A percentile compares a stretch with the other conserved stretches of the same genome.
Conservation (phyloP, 768 basidiomycete genomes). For the Lactarius quietus region DNA sequence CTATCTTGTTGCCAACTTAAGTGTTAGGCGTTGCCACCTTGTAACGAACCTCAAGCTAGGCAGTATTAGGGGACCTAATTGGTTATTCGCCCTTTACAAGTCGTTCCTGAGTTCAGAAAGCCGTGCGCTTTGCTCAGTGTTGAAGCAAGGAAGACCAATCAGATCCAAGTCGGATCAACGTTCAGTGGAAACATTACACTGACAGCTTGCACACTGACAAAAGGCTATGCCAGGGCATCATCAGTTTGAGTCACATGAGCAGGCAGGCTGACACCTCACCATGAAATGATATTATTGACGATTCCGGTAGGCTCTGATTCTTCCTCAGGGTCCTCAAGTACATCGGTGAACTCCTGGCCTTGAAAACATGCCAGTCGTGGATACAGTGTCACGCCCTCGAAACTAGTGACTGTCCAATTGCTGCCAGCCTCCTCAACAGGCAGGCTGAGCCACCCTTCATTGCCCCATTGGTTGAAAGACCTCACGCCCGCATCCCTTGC, state of each 20-base stretch:
- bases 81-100: too few species aligned
- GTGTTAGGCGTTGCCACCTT: too few species aligned
- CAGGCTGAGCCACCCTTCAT: conserved; percentile 84
- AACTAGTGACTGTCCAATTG: conserved; percentile 78
- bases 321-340: conserved; percentile 49
- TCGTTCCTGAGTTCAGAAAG: too few species aligned
- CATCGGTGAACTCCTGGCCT: conserved; percentile 82
- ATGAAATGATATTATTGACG: conserved; percentile 47
- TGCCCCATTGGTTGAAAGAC: conserved; percentile 79
- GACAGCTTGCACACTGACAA: conserved; percentile 30
- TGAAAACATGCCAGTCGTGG: conserved; percentile 66
- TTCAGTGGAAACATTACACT: too few species aligned
- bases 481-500: conserved; percentile 74
- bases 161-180: too few species aligned
- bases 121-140: too few species aligned
- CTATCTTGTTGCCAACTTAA: too few species aligned
- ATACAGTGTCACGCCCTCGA: conserved; percentile 87
- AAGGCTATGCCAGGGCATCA: conserved; percentile 28
- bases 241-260: not conserved
- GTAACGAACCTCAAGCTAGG: too few species aligned
- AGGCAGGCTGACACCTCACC: conserved; percentile 39
- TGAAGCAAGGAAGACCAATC: too few species aligned
- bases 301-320: conserved; percentile 38
- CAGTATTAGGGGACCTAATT: too few species aligned
- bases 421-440: conserved; percentile 63